Evolutionary conservation across 306 rosid genomes (phyloP), one percentile per base, ranked within the genome.

Genomic region (Glycine tomentella): DNA sequence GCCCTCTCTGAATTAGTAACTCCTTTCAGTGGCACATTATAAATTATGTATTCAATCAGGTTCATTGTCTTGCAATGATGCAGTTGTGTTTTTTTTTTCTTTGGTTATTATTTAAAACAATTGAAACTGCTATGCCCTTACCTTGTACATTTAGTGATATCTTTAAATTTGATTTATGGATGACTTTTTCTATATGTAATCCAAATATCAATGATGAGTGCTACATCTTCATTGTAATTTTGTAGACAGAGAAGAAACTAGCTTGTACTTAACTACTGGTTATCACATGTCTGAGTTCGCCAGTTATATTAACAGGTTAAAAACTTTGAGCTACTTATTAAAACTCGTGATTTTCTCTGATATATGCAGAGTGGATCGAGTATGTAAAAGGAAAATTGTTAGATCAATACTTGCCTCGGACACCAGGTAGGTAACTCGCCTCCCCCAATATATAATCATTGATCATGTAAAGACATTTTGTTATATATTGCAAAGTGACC

Each of bases 141-240:
- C 10, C 10, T 58, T 58, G 20, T 1, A 20, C 6, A 16, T 57
- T 9, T 9, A 20, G 33, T 16, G 62, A 4, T 56, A 56, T 56
- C 1, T 56, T 16, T n/a, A 5, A 44, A 8, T 8, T 44, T 56
- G 6, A 44, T 44, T 44, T 44, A 44, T 8, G 51, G 42, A 25
- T 25, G 42, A 59, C 7, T 25, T 59, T 59, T 25, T 59, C n/a
- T 8, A 13, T 55, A 25, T 59, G 5, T 59, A 59, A 59, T 20
- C 65, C 40, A 7, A 59, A 59, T 59, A 59, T 20, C 64, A 59
- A 57, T 57, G 61, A n/a, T 55, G 61, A 55, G 9, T 55, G 31
- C 61, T 55, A 55, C 12, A 20, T 59, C 63, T 59, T 25, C 38
- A 59, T 25, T 4, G 38, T 58, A 57, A 46, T 9, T 59, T 25